Conservation (phyloP, 1,284 basidiomycete genomes). For the Cutaneotrichosporon sp. region DNA sequence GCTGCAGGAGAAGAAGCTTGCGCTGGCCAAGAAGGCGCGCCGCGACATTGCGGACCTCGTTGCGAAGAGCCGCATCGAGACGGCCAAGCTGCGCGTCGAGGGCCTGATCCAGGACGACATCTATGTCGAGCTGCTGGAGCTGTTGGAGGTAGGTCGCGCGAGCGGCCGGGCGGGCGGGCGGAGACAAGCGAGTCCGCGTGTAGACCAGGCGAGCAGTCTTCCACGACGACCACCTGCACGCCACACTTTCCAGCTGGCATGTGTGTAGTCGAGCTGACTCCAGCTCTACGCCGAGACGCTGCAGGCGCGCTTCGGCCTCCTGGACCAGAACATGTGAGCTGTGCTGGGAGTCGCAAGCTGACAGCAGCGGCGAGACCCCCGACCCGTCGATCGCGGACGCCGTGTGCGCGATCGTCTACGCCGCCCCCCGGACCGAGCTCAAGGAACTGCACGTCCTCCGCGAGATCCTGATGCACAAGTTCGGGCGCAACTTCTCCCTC, state of each 20-base stretch:
- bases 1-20: conserved; percentile 89
- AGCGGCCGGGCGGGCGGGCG: too few species aligned
- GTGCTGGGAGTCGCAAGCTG: too few species aligned
- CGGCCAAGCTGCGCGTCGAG: conserved; percentile 49
- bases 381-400: conserved; percentile 77
- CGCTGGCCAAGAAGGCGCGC: conserved; percentile 72
- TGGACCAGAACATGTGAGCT: conserved; percentile 61
- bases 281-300: conserved; percentile 85
- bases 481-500: conserved; percentile 49
- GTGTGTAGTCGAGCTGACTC: neutral
- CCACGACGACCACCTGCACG: too few species aligned
- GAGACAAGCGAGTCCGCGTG: too few species aligned
- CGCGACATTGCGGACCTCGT: conserved; percentile 55
- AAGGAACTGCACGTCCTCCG: conserved; percentile 91
- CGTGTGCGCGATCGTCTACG: conserved; percentile 76
- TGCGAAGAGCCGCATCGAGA: conserved; percentile 49
- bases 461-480: conserved; percentile 87
- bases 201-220: too few species aligned
- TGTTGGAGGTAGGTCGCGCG: conserved; percentile 67
- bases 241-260: neutral
- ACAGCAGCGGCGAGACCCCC: conserved; percentile 69
- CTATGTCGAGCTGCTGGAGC: conserved; percentile 73
- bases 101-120: conserved; percentile 54
- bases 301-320: conserved; percentile 85
- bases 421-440: conserved; percentile 84